A percentile compares a stretch with the other conserved stretches of the same genome.
phyloP scores from a whole-genome alignment of 2,329 filamentous ascomycete genomes.

The Hypomyces perniciosus region DNA sequence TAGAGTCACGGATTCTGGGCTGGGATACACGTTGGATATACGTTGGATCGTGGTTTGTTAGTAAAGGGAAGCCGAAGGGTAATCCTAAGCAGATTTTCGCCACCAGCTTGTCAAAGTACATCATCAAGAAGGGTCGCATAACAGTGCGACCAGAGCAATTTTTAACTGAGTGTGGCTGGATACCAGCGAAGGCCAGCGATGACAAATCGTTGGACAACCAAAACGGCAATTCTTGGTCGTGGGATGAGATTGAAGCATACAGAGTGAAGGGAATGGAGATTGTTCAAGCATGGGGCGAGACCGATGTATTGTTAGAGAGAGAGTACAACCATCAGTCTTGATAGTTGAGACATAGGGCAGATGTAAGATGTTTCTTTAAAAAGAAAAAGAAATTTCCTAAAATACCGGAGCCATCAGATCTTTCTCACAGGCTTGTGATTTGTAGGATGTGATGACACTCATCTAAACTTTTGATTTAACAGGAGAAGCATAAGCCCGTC shows the following conservation, averaged over 20 bases:
- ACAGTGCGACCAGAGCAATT: no score
- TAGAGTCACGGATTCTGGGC: conserved; percentile 5
- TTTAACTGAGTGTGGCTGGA: no score
- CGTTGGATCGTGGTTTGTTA: conserved; percentile 10
- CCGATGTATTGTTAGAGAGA: conserved; percentile 1
- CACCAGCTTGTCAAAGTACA: not conserved
- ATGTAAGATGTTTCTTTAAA: no score
- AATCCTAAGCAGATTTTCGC: not conserved
- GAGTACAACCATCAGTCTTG: not conserved
- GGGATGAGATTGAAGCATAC: conserved; percentile 2
- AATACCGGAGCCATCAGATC: no score
- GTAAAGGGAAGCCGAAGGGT: not conserved
- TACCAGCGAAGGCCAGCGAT: not conserved
- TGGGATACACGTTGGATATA: conserved; percentile 12
- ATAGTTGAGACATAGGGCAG: no score
- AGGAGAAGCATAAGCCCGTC: no score
- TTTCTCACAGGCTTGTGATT: no score
- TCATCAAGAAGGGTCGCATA: no score
- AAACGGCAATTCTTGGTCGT: conserved; percentile 1
- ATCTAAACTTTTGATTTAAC: no score
- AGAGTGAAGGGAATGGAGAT: conserved; percentile 3
- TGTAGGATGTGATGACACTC: no score
- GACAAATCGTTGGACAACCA: not conserved
- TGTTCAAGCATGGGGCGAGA: conserved; percentile 2
- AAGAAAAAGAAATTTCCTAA: no score